phyloP scores from a whole-genome alignment of 1,139 yeast species.

The Candida smagusa region DNA sequence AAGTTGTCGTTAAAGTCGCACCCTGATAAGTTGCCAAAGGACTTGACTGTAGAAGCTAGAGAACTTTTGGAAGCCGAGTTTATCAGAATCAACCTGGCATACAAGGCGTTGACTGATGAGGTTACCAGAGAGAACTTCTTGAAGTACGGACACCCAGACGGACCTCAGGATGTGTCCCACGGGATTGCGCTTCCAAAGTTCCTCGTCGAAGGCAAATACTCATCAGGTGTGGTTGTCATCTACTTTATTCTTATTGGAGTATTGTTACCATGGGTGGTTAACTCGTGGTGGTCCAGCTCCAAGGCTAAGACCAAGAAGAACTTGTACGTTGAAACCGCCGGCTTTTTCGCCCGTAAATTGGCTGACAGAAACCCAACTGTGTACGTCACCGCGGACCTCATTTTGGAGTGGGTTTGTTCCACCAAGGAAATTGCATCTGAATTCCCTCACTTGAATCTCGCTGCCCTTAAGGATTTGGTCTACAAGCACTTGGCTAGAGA shows the following conservation, averaged over 20 bases:
- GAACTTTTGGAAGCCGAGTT: conserved; percentile 67
- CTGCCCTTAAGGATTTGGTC: conserved; percentile 50
- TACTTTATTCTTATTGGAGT: conserved; percentile 76
- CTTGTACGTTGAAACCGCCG: conserved; percentile 79
- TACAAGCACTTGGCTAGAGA: conserved; percentile 57
- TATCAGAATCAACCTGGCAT: conserved; percentile 85
- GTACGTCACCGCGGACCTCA: conserved; percentile 55
- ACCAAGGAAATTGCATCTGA: conserved; percentile 59
- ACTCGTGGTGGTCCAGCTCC: conserved; percentile 86
- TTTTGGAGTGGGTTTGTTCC: conserved; percentile 60
- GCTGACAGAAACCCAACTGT: conserved; percentile 78
- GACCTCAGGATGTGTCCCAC: conserved; percentile 90
- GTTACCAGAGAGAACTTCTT: conserved; percentile 75
- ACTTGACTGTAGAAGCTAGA: conserved; percentile 55
- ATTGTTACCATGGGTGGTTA: conserved; percentile 75
- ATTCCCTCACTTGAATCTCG: conserved; percentile 37
- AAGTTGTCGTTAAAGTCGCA: conserved; percentile 84
- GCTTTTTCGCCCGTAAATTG: conserved; percentile 58
- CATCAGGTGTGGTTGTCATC: conserved; percentile 58
- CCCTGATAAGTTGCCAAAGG: conserved; percentile 85
- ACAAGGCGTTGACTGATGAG: conserved; percentile 92
- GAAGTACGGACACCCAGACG: conserved; percentile 96
- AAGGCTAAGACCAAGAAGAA: conserved; percentile 82
- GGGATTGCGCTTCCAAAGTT: conserved; percentile 96
- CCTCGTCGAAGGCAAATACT: conserved; percentile 79